Base-by-base conservation (phyloP, 1,284 basidiomycete genomes). In the Phaffia rhodozyma region DNA sequence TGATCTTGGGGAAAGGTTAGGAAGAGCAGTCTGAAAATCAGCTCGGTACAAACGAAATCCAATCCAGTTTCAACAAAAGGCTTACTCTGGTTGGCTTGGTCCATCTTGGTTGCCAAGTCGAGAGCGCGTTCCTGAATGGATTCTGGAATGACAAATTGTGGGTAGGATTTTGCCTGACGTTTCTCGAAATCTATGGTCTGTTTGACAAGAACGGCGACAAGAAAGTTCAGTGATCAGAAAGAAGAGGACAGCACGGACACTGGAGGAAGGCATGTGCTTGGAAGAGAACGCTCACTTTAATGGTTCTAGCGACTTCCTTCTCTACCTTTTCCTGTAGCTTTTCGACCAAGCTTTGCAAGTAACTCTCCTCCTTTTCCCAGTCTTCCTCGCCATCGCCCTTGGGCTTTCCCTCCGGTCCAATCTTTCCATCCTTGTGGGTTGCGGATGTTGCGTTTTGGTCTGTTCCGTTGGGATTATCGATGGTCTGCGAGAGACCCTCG, bases 281-380 rank as follows among this genome's bases (percentile, higher is more conserved):
- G 49, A 13, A 16, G 27, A 34, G 13, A 23, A 25, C 55, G 69
- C 75, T 25, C 60, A 82, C 83, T 77, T 82, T 85, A 63, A 83
- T 71, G 18, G 81, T 82, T 71, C 91, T 81, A 1, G 79, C 75
- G 61, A 93, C 83, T 70, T 97, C 96, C 75, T 87, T 93, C 72
- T 97, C 91, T 2, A 83, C 87, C 70, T 85, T 90, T 21, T 93
- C 90, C 70, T 94, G 89, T 38, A 89, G 78, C 70, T 83, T 85
- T 68, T 97, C 91, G 0, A 92, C 82, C 55, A 91, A 72, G 1
- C 69, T 69, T 58, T 76, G 72, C 21, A 68, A 68, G 38, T 69
- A 66, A 43, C 63, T 69, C 43, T 61, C 68, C 34, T 70, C 69
- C 34, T 70, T 72, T 16, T 69, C 63, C 23, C 66, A 67, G 20